Evolutionary conservation across 805 yeast species (phyloP).

Genomic region (Sugiyamaella floridensis): DNA sequence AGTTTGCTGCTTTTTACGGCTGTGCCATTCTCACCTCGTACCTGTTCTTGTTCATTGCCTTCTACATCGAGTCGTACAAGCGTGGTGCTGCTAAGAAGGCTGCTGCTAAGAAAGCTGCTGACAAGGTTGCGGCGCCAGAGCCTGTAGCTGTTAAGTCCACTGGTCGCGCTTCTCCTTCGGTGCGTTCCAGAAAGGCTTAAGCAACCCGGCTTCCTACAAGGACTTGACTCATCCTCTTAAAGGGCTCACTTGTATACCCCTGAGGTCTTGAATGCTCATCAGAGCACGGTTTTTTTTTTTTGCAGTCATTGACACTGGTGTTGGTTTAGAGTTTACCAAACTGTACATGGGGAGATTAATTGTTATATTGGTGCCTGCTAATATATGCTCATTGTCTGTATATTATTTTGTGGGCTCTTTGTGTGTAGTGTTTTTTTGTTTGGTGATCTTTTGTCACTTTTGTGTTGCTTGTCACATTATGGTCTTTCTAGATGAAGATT

Average conservation of each 20-base stretch:
- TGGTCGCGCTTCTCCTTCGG: constrained; percentile 12
- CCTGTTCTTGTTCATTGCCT: constrained; percentile 82
- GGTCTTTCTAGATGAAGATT: constrained; percentile 4
- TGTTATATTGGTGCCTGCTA: no score
- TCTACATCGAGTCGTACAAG: constrained; percentile 83
- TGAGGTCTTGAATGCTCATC: no score
- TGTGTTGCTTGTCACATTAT: neutral
- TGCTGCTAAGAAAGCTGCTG: constrained; percentile 4
- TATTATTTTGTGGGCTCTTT: neutral
- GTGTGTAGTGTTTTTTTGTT: neutral
- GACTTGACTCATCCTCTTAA: no score
- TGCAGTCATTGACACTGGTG: no score
- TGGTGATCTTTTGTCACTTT: neutral
- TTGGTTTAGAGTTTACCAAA: neutral
- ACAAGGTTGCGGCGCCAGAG: constrained; percentile 6
- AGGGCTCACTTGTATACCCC: no score
- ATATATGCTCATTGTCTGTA: neutral
- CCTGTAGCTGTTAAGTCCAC: constrained; percentile 10
- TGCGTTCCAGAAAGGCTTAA: constrained; percentile 16
- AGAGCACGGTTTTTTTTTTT: no score
- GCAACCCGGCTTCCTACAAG: no score
- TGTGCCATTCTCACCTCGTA: constrained; percentile 82
- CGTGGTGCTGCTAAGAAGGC: constrained; percentile 16
- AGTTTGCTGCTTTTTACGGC: constrained; percentile 88
- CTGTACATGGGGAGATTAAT: neutral